phyloP scores from a whole-genome alignment of 495 filamentous ascomycete genomes.

The Penicillium goetzii region DNA sequence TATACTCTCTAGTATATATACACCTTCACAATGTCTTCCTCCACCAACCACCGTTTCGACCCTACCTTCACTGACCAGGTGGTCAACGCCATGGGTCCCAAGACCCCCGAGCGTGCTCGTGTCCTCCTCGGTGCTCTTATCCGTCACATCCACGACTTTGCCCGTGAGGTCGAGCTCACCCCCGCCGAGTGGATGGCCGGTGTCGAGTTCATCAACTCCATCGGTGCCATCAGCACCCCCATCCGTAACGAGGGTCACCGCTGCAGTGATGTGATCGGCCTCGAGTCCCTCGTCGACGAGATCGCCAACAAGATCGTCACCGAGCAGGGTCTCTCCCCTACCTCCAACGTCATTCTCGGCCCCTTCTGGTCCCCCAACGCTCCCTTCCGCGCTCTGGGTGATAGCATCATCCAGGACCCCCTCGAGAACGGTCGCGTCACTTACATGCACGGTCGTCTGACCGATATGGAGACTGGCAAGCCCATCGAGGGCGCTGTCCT shows the following conservation, averaged over 20 bases:
- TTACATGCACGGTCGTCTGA: slow-evolving; percentile 75
- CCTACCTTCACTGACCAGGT: slow-evolving; percentile 77
- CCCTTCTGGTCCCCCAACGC: slow-evolving; percentile 88
- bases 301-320: slow-evolving; percentile 81
- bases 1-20: background rate
- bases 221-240: slow-evolving; percentile 58
- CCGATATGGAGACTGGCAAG: slow-evolving; percentile 71
- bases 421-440: slow-evolving; percentile 65
- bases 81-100: slow-evolving; percentile 75
- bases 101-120: slow-evolving; percentile 68
- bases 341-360: slow-evolving; percentile 81
- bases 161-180: slow-evolving; percentile 79
- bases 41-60: slow-evolving; percentile 57
- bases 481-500: slow-evolving; percentile 72
- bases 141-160: slow-evolving; percentile 80
- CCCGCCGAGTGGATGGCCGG: slow-evolving; percentile 80
- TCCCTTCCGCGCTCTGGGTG: slow-evolving; percentile 73
- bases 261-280: slow-evolving; percentile 76
- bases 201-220: slow-evolving; percentile 63
- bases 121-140: slow-evolving; percentile 68
- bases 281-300: slow-evolving; percentile 84
- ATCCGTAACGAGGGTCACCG: slow-evolving; percentile 78
- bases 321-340: slow-evolving; percentile 70
- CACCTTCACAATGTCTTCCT: slow-evolving; percentile 39
- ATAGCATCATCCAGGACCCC: slow-evolving; percentile 69